phyloP scores from a whole-genome alignment of 208 protist genomes.

The Herpetomonas muscarum region DNA sequence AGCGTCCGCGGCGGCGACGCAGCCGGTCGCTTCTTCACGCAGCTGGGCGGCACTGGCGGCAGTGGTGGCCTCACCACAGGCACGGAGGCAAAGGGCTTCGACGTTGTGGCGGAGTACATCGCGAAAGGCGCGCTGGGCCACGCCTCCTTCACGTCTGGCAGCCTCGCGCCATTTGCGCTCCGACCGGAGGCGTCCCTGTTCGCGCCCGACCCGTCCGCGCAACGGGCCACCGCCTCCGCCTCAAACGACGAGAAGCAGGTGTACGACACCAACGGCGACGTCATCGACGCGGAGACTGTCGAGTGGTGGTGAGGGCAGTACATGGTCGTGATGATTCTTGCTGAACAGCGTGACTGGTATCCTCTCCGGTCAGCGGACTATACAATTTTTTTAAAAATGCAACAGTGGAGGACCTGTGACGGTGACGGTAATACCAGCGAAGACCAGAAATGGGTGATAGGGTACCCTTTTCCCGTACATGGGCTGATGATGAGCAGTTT shows the following conservation, averaged over 20 bases:
- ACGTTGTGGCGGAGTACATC: slow-evolving; percentile 91
- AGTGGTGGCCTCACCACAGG: neutral
- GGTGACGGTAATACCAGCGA: too few species aligned
- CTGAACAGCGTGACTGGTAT: too few species aligned
- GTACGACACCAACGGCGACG: slow-evolving; percentile 30
- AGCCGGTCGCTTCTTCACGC: neutral
- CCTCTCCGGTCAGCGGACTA: too few species aligned
- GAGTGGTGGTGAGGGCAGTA: slow-evolving; percentile 23
- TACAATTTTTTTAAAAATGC: too few species aligned
- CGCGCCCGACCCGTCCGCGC: neutral
- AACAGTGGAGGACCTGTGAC: too few species aligned
- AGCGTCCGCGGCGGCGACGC: neutral
- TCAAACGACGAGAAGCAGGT: slow-evolving; percentile 13
- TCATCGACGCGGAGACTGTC: slow-evolving; percentile 21
- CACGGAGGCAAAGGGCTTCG: slow-evolving; percentile 66
- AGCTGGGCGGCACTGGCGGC: neutral
- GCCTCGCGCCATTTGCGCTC: neutral
- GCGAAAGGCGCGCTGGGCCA: slow-evolving; percentile 44
- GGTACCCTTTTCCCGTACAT: too few species aligned
- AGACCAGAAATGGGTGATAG: too few species aligned
- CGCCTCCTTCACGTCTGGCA: neutral
- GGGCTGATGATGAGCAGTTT: too few species aligned
- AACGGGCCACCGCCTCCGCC: neutral
- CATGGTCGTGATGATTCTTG: too few species aligned
- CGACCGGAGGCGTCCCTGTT: neutral